phyloP scores from a whole-genome alignment of 2,329 filamentous ascomycete genomes.

The Monilinia vaccinii-corymbosi region DNA sequence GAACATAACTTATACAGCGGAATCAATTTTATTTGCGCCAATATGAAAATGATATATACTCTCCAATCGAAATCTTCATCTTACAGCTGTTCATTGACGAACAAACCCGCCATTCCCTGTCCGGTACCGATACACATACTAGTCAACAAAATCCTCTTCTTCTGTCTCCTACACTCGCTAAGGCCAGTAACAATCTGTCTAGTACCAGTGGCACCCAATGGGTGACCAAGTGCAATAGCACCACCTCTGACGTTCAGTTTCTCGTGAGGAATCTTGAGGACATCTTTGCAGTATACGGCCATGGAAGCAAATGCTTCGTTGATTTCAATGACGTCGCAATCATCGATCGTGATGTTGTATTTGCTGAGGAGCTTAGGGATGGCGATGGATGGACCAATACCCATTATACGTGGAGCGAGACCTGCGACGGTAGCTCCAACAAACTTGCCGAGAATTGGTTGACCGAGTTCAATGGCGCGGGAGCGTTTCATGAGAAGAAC shows the following conservation, averaged over 20 bases:
- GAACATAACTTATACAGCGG: not conserved
- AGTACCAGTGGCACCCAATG: constrained; percentile 68
- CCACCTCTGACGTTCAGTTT: constrained; percentile 79
- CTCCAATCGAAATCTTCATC: not conserved
- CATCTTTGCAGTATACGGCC: constrained; percentile 85
- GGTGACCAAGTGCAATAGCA: constrained; percentile 76
- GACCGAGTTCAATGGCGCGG: constrained; percentile 73
- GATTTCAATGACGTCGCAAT: constrained; percentile 84
- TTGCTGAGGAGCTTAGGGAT: constrained; percentile 78
- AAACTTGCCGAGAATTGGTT: constrained; percentile 92
- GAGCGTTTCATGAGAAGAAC: constrained; percentile 91
- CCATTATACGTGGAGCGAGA: constrained; percentile 91
- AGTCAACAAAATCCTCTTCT: constrained; percentile 85
- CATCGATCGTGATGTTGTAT: constrained; percentile 67
- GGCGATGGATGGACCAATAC: constrained; percentile 69
- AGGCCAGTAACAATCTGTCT: constrained; percentile 83
- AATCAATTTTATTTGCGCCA: not conserved
- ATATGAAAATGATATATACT: not conserved
- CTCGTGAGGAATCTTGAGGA: constrained; percentile 57
- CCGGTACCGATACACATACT: constrained; percentile 79
- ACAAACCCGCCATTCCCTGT: constrained; percentile 59
- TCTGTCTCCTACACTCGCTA: constrained; percentile 71
- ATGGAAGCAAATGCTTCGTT: constrained; percentile 98
- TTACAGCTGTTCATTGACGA: constrained; percentile 48
- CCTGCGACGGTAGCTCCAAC: constrained; percentile 86